Evolutionary conservation across 306 rosid species (phyloP).

Genomic region (Malus sieversii): DNA sequence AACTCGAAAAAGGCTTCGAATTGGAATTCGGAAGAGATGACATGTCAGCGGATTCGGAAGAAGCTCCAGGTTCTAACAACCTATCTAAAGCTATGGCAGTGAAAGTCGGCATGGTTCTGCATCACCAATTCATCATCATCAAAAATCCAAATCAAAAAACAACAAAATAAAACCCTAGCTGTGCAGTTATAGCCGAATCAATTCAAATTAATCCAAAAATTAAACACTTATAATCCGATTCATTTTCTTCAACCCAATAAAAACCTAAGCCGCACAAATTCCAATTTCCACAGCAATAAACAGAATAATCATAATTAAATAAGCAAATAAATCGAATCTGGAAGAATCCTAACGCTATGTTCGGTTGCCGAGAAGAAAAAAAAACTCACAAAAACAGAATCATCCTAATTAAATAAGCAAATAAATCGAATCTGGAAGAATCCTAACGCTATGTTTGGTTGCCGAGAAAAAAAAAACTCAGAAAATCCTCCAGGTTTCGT

Average conservation of each 20-base stretch:
- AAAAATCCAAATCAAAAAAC: constrained; percentile 11
- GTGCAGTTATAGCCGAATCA: neutral
- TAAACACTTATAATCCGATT: neutral
- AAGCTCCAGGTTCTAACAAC: constrained; percentile 70
- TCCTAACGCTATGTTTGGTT: constrained; percentile 3
- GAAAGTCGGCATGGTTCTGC: constrained; percentile 77
- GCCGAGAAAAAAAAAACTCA: neutral
- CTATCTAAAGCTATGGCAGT: constrained; percentile 80
- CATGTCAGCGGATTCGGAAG: constrained; percentile 59
- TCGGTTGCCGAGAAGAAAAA: neutral
- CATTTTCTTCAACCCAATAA: neutral
- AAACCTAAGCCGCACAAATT: neutral
- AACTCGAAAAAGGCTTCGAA: constrained; percentile 39
- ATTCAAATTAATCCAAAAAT: neutral
- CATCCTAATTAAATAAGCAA: neutral
- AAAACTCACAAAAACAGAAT: neutral
- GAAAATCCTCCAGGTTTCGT: constrained; percentile 10
- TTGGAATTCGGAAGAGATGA: constrained; percentile 43
- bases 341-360: constrained; percentile 3
- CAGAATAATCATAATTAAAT: neutral
- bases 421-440: constrained; percentile 10
- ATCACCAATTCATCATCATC: neutral
- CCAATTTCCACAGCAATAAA: neutral
- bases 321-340: constrained; percentile 2
- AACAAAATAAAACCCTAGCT: neutral